Conservation (phyloP, 345 rosid genomes). For the Abelmoschus esculentus region DNA sequence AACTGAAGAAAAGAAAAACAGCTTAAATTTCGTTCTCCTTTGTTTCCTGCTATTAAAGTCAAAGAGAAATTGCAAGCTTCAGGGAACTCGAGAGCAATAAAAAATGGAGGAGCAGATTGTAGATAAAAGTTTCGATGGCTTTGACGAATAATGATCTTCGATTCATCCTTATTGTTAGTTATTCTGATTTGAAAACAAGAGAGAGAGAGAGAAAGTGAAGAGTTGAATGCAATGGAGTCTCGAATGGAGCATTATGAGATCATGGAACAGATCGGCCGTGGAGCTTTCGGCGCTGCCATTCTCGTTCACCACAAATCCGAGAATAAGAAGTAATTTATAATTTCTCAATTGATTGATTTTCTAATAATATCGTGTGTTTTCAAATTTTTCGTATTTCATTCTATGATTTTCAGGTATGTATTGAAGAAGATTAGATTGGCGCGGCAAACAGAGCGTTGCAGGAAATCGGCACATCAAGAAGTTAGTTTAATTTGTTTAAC, state of each 20-base stretch:
- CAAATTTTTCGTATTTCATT: background rate
- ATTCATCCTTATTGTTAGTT: background rate
- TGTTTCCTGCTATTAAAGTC: constrained; percentile 4
- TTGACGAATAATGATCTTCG: background rate
- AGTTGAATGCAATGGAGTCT: constrained; percentile 54
- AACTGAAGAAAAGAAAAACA: background rate
- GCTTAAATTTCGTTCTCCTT: background rate
- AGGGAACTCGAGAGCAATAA: background rate
- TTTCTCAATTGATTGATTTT: background rate
- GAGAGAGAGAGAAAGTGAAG: background rate
- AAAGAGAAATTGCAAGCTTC: constrained; percentile 10
- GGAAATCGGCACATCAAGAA: constrained; percentile 99
- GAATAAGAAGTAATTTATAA: constrained; percentile 62
- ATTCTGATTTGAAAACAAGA: background rate
- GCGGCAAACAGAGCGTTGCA: constrained; percentile 89
- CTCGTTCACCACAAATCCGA: constrained; percentile 89
- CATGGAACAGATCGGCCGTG: too few relatives aligned
- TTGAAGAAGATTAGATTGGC: constrained; percentile 98
- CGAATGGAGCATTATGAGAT: constrained; percentile 50
- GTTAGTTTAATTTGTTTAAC: constrained; percentile 26
- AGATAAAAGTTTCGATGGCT: background rate
- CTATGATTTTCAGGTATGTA: constrained; percentile 51
- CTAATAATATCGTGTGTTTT: background rate
- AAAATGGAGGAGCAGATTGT: background rate
- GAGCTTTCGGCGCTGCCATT: constrained; percentile 98